Evolutionary conservation across 1,284 basidiomycete genomes (phyloP).

Genomic region (Phaffia rhodozyma): DNA sequence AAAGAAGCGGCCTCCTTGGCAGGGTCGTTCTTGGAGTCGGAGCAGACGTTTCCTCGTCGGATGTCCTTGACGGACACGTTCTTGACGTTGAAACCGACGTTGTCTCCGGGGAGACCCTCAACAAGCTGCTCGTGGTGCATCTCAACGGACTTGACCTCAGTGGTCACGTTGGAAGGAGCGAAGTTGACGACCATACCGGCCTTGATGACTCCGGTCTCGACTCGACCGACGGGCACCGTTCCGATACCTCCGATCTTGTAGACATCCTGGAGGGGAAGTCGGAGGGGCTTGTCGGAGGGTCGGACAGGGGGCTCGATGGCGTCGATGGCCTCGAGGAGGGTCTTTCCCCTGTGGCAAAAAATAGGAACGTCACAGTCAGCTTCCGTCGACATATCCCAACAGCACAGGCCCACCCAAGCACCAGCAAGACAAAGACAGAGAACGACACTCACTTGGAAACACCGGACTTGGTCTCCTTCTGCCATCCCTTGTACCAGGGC

Average conservation of each 20-base stretch:
- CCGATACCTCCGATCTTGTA: conserved; percentile 99
- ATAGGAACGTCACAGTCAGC: too few species aligned
- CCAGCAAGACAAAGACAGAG: too few species aligned
- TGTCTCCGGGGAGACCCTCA: conserved; percentile 94
- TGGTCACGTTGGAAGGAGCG: conserved; percentile 75
- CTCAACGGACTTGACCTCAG: conserved; percentile 99
- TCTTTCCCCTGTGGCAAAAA: too few species aligned
- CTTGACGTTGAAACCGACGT: conserved; percentile 61
- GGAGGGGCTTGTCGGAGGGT: conserved; percentile 98
- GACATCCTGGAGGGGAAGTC: conserved; percentile 99
- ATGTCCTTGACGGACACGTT: conserved; percentile 99
- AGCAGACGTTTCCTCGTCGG: conserved; percentile 96
- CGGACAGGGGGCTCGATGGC: conserved; percentile 95
- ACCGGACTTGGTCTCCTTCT: conserved; percentile 89
- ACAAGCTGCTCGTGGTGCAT: conserved; percentile 99
- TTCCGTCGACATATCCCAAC: too few species aligned
- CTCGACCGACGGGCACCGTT: conserved; percentile 99
- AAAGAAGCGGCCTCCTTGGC: conserved; percentile 98
- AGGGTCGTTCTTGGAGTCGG: conserved; percentile 99
- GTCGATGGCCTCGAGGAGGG: conserved; percentile 98
- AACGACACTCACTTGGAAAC: too few species aligned
- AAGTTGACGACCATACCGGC: conserved; percentile 66
- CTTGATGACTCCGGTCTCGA: conserved; percentile 99
- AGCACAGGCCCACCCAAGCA: too few species aligned
- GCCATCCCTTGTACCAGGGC: conserved; percentile 99